phyloP scores from a whole-genome alignment of 805 yeast genomes.

The Dipodascus albidus region DNA sequence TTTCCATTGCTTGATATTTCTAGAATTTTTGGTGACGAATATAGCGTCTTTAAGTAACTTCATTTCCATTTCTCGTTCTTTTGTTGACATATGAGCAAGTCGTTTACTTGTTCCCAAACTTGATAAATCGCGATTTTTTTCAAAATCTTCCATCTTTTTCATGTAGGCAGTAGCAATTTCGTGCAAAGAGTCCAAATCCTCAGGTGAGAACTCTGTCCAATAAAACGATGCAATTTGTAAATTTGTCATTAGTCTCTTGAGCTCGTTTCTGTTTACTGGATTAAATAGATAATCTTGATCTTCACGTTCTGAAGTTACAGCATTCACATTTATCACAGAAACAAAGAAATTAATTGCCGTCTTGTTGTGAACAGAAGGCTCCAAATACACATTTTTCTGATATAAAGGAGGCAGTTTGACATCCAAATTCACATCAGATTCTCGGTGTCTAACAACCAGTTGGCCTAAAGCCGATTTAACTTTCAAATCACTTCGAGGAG shows the following conservation, averaged over 20 bases:
- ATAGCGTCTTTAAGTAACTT: conserved; percentile 34
- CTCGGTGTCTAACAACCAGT: conserved; percentile 3
- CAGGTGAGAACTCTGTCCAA: conserved; percentile 61
- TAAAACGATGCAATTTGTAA: conserved; percentile 57
- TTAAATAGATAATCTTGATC: conserved; percentile 67
- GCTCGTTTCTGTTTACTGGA: conserved; percentile 40
- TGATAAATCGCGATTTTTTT: neutral
- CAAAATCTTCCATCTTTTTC: conserved; percentile 20
- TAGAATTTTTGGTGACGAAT: conserved; percentile 36
- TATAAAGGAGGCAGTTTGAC: conserved; percentile 46
- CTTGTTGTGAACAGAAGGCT: conserved; percentile 52
- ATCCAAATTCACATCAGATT: conserved; percentile 39
- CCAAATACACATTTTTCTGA: conserved; percentile 46
- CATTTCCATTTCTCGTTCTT: conserved; percentile 26
- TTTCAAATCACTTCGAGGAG: neutral
- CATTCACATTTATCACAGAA: conserved; percentile 59
- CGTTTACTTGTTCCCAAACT: neutral
- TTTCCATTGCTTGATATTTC: conserved; percentile 45
- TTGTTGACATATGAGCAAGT: conserved; percentile 9
- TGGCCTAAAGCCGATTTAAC: neutral
- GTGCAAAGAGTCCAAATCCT: conserved; percentile 43
- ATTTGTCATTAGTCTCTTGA: conserved; percentile 47
- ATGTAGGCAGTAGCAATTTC: conserved; percentile 37
- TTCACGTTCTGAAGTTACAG: conserved; percentile 57
- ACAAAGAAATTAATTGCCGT: conserved; percentile 52